phyloP scores from a whole-genome alignment of 1,284 basidiomycete species.

The Cryptococcus hybrid region DNA sequence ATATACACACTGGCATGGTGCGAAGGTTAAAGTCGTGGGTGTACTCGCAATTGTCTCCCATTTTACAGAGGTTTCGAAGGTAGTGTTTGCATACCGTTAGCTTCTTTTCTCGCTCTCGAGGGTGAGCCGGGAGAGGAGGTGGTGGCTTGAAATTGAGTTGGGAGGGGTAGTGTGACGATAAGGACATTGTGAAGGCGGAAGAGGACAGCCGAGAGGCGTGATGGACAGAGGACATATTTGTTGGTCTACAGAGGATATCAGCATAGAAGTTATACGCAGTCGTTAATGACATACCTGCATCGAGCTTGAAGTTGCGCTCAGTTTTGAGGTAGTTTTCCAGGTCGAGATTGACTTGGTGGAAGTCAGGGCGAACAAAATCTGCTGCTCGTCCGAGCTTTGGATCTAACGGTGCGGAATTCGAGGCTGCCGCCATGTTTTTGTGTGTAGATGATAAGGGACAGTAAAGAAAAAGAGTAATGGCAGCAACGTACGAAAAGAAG shows the following conservation, averaged over 20 bases:
- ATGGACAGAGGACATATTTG: slow-evolving; percentile 85
- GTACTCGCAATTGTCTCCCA: slow-evolving; percentile 97
- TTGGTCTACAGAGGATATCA: slow-evolving; percentile 59
- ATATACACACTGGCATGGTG: slow-evolving; percentile 99
- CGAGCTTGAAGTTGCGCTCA: slow-evolving; percentile 82
- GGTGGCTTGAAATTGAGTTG: slow-evolving; percentile 82
- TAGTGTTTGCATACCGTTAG: slow-evolving; percentile 99
- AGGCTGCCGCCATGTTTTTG: slow-evolving; percentile 18
- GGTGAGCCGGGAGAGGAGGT: slow-evolving; percentile 73
- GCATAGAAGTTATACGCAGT: not conserved
- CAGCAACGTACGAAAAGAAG: not conserved
- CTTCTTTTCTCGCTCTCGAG: slow-evolving; percentile 73
- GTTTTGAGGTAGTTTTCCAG: slow-evolving; percentile 82
- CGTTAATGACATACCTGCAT: slow-evolving; percentile 65
- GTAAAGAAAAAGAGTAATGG: slow-evolving; percentile 1
- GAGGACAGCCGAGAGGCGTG: slow-evolving; percentile 76
- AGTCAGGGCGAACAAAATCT: slow-evolving; percentile 81
- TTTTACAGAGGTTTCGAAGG: slow-evolving; percentile 97
- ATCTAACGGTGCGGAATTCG: slow-evolving; percentile 17
- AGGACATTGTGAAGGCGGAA: slow-evolving; percentile 83
- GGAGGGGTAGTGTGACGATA: slow-evolving; percentile 81
- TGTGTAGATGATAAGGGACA: not conserved
- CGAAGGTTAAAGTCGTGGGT: slow-evolving; percentile 98
- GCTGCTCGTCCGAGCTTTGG: slow-evolving; percentile 35
- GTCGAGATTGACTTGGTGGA: slow-evolving; percentile 86